Evolutionary conservation across 2,329 filamentous ascomycete species (phyloP).

Genomic region (Blastomyces gilchristii): DNA sequence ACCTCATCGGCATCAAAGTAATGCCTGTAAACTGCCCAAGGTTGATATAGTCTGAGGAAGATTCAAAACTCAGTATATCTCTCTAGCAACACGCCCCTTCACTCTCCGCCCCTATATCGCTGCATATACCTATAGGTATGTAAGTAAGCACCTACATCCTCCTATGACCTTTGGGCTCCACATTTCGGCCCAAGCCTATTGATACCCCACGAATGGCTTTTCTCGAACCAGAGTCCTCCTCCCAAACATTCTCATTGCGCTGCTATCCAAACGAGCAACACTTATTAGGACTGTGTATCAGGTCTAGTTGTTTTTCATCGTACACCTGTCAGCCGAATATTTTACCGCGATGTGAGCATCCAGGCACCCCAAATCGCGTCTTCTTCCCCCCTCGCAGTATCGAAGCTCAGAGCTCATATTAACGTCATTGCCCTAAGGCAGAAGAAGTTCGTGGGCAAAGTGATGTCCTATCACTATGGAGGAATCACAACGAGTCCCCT

Average conservation of each 20-base stretch:
- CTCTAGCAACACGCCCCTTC: not conserved
- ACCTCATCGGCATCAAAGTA: not conserved
- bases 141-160: not conserved
- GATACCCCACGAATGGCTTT: not conserved
- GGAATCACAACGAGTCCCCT: not conserved
- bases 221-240: not conserved
- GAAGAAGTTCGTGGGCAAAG: not conserved
- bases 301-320: not conserved
- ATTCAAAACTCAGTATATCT: not conserved
- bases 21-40: not conserved
- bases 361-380: not conserved
- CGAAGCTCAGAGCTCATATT: not conserved
- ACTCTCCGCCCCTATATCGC: not conserved
- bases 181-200: not conserved
- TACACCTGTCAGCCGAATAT: not conserved
- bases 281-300: not conserved
- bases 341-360: not conserved
- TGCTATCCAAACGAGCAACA: not conserved
- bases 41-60: not conserved
- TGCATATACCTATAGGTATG: not conserved
- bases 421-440: not conserved
- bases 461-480: not conserved
- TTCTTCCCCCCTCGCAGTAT: not conserved
- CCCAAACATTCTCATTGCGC: not conserved
- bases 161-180: not conserved